Conservation (phyloP, 1,139 yeast species). For the Saccharomyces pastorianus region DNA sequence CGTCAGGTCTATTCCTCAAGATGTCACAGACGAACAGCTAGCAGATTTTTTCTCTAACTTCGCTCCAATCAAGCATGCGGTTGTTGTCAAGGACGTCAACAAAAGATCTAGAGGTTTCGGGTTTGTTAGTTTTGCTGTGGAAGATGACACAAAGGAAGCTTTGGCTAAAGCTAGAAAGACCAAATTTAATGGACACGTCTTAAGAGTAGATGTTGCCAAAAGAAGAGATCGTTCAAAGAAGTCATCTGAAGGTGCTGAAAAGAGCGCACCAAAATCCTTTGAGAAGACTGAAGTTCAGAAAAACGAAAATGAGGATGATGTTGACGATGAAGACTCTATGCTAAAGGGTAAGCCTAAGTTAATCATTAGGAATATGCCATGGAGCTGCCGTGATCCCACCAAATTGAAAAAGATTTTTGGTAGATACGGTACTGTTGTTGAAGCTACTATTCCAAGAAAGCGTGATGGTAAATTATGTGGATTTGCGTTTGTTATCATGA, state of each 20-base stretch:
- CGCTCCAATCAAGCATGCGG: conserved; percentile 94
- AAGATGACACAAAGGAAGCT: conserved; percentile 79
- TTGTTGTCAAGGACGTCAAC: conserved; percentile 75
- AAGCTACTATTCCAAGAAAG: conserved; percentile 83
- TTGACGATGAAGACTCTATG: conserved; percentile 33
- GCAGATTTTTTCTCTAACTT: conserved; percentile 81
- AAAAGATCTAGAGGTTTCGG: conserved; percentile 86
- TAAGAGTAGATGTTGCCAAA: conserved; percentile 82
- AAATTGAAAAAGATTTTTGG: conserved; percentile 61
- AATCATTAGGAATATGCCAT: conserved; percentile 85
- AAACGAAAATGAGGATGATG: conserved; percentile 19
- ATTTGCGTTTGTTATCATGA: conserved; percentile 91
- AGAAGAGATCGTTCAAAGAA: conserved; percentile 63
- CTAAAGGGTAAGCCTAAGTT: conserved; percentile 74
- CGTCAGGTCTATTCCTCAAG: conserved; percentile 74
- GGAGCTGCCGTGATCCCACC: conserved; percentile 82
- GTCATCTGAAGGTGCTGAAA: conserved; percentile 14
- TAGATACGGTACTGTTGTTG: conserved; percentile 79
- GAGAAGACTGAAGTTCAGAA: conserved; percentile 10
- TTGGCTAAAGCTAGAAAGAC: conserved; percentile 54
- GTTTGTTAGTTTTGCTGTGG: conserved; percentile 79
- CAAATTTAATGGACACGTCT: conserved; percentile 56
- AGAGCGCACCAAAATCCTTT: conserved; percentile 13
- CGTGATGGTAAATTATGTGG: conserved; percentile 88
- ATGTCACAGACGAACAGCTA: conserved; percentile 72